A percentile compares a stretch with the other conserved stretches of the same genome.
Conservation (phyloP, 371 early-diverging fungal species). For the Circinella umbellata region DNA sequence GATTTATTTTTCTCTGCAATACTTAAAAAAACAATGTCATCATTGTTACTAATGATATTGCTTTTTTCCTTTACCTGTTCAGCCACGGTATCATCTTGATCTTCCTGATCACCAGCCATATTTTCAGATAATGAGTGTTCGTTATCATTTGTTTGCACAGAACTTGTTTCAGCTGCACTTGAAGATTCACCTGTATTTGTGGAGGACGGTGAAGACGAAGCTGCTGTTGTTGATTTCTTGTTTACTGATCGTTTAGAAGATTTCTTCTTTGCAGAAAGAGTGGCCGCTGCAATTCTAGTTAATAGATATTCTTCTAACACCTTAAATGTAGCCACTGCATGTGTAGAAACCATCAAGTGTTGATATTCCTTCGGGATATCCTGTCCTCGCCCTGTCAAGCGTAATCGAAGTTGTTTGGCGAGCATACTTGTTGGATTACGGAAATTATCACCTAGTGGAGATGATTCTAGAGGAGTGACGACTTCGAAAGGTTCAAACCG, state of each 20-base stretch:
- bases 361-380: constrained; percentile 62
- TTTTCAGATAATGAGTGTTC: neutral
- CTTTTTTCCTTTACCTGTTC: neutral
- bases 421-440: constrained; percentile 76
- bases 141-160: neutral
- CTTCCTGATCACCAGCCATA: constrained; percentile 29
- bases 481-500: constrained; percentile 77
- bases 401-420: constrained; percentile 74
- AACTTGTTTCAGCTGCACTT: neutral
- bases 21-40: neutral
- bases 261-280: neutral
- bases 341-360: constrained; percentile 75
- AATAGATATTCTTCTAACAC: constrained; percentile 80
- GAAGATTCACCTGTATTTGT: constrained; percentile 1
- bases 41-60: neutral
- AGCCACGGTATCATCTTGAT: constrained; percentile 24
- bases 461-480: constrained; percentile 43
- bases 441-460: constrained; percentile 32
- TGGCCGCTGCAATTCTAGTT: constrained; percentile 43
- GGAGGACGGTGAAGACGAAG: no score
- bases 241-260: constrained; percentile 13
- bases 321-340: constrained; percentile 84
- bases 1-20: neutral
- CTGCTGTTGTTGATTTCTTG: neutral
- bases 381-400: constrained; percentile 58